phyloP scores from a whole-genome alignment of 768 basidiomycete genomes.

The Lactifluus hygrophoroides region DNA sequence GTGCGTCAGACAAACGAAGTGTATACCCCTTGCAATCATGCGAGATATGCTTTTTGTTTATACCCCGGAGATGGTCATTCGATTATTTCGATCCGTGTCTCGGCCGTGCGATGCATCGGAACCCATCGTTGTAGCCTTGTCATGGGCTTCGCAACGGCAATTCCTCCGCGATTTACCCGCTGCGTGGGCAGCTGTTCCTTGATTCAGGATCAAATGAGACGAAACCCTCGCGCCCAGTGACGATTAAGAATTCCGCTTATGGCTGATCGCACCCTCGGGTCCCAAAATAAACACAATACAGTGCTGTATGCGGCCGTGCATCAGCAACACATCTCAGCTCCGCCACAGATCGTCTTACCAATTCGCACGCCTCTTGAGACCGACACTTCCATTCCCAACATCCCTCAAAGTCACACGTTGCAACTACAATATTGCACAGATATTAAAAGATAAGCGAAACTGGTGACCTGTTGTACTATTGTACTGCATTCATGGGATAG shows the following conservation, averaged over 20 bases:
- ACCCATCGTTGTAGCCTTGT: not conserved
- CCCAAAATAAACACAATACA: not conserved
- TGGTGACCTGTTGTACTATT: no score
- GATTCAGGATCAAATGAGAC: not conserved
- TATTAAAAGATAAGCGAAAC: no score
- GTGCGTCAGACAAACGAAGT: not conserved
- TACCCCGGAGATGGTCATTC: not conserved
- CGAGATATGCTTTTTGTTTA: not conserved
- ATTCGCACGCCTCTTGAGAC: no score
- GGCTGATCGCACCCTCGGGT: not conserved
- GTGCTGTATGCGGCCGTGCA: not conserved
- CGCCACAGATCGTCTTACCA: no score
- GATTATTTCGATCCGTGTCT: not conserved
- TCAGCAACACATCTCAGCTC: no score
- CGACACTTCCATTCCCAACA: no score
- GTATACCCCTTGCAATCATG: not conserved
- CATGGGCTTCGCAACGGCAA: not conserved
- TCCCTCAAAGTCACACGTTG: no score
- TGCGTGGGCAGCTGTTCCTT: not conserved
- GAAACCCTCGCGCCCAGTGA: not conserved
- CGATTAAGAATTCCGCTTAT: not conserved
- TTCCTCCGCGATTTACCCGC: not conserved
- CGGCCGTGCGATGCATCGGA: not conserved
- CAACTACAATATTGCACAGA: no score
- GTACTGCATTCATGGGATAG: no score